Conservation (phyloP, 2,329 filamentous ascomycete species). For the Apiospora rasikravindrae region DNA sequence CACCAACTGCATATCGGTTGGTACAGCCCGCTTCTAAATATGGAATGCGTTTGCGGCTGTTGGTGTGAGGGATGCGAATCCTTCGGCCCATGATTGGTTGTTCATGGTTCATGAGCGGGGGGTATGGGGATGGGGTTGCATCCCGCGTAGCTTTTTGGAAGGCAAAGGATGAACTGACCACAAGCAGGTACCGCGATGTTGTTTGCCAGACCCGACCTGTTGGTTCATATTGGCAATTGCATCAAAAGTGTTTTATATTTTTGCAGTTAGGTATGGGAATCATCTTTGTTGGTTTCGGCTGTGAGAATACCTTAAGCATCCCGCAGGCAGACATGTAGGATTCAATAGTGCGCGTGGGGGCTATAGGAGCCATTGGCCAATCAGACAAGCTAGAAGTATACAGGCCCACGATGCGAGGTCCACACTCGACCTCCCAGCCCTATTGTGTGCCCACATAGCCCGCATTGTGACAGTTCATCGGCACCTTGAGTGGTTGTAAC, state of each 20-base stretch:
- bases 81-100: background rate
- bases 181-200: background rate
- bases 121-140: background rate
- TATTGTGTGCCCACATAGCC: background rate
- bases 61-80: background rate
- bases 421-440: background rate
- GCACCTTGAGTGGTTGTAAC: background rate
- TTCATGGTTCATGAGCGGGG: background rate
- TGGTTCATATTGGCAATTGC: background rate
- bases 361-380: background rate
- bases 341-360: background rate
- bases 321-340: background rate
- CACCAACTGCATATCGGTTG: constrained; percentile 7
- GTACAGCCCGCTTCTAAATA: background rate
- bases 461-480: background rate
- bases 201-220: background rate
- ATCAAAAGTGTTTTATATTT: background rate
- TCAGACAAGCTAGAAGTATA: background rate
- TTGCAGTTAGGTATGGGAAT: background rate
- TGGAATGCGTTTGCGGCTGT: background rate
- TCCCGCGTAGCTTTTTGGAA: background rate
- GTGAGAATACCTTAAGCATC: background rate
- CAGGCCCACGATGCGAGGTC: background rate
- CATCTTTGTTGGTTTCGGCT: background rate
- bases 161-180: background rate